Conservation (phyloP, 2,329 filamentous ascomycete species). For the Talaromyces sp. region DNA sequence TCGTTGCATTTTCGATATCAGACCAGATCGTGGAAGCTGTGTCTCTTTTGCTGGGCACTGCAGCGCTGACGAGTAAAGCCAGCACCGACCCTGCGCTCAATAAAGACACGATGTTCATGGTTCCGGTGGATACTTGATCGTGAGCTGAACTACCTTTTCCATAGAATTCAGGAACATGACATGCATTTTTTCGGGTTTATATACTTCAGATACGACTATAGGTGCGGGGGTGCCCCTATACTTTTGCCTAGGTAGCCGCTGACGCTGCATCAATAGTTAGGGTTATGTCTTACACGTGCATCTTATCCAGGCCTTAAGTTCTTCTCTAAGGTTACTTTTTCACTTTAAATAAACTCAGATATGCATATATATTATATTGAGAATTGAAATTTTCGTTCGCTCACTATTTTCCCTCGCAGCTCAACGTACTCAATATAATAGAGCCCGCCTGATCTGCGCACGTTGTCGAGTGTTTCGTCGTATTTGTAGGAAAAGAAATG, state of each 20-base stretch:
- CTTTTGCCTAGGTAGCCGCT: background rate
- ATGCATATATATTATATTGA: background rate
- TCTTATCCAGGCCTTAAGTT: background rate
- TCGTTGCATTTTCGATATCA: slow-evolving; percentile 30
- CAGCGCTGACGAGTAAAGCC: slow-evolving; percentile 15
- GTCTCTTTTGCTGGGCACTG: slow-evolving; percentile 17
- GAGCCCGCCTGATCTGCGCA: background rate
- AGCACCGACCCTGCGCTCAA: background rate
- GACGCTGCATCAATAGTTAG: slow-evolving; percentile 1
- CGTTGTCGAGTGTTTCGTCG: background rate
- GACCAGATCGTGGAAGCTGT: slow-evolving; percentile 27
- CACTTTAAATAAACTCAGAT: background rate
- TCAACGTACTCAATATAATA: background rate
- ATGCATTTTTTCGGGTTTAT: background rate
- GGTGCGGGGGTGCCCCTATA: background rate
- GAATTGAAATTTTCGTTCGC: background rate
- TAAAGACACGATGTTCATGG: slow-evolving; percentile 1
- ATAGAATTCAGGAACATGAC: no score
- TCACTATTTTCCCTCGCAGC: background rate
- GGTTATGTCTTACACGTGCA: background rate
- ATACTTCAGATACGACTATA: background rate
- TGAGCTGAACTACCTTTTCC: background rate
- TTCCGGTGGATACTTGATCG: background rate
- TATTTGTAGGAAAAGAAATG: background rate
- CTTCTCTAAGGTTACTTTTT: background rate